Evolutionary conservation across 129 eudicot genomes (phyloP).

Genomic region (Chrysanthemum lavandulifolium): DNA sequence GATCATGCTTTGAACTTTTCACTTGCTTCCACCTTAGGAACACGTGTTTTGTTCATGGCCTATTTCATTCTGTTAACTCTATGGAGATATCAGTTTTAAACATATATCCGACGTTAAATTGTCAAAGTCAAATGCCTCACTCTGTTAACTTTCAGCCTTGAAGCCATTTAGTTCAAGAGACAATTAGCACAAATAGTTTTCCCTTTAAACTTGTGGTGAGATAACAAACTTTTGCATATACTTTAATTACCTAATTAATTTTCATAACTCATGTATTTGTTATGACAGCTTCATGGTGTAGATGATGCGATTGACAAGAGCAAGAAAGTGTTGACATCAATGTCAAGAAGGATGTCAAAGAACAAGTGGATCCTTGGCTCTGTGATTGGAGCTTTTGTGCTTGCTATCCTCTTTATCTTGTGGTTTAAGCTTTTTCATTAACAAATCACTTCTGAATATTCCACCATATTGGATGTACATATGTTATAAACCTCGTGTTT

Average conservation of each 20-base stretch:
- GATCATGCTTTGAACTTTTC: too few species aligned
- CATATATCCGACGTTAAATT: too few species aligned
- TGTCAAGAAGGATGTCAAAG: slow-evolving; percentile 87
- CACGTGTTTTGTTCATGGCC: too few species aligned
- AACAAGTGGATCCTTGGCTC: slow-evolving; percentile 86
- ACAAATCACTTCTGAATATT: background rate
- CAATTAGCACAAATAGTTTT: too few species aligned
- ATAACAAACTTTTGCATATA: background rate
- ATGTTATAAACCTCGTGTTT: slow-evolving; percentile 27
- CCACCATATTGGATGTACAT: slow-evolving; percentile 30
- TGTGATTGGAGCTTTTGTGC: slow-evolving; percentile 74
- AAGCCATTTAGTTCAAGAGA: too few species aligned
- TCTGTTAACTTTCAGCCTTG: too few species aligned
- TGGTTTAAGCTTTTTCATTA: slow-evolving; percentile 63
- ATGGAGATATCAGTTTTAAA: too few species aligned
- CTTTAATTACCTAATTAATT: background rate
- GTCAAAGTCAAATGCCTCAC: too few species aligned
- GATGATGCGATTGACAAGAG: slow-evolving; percentile 94
- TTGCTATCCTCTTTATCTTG: slow-evolving; percentile 74
- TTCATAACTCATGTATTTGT: background rate
- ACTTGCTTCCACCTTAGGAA: too few species aligned
- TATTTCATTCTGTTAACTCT: too few species aligned
- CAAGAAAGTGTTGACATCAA: slow-evolving; percentile 81
- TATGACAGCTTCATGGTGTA: slow-evolving; percentile 83
- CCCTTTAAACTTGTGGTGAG: too few species aligned